Percentiles rank a stretch among this genome's conserved stretches.
Evolutionary conservation across 805 yeast genomes (phyloP).

Genomic region (Wickerhamomyces chaumierensis): DNA sequence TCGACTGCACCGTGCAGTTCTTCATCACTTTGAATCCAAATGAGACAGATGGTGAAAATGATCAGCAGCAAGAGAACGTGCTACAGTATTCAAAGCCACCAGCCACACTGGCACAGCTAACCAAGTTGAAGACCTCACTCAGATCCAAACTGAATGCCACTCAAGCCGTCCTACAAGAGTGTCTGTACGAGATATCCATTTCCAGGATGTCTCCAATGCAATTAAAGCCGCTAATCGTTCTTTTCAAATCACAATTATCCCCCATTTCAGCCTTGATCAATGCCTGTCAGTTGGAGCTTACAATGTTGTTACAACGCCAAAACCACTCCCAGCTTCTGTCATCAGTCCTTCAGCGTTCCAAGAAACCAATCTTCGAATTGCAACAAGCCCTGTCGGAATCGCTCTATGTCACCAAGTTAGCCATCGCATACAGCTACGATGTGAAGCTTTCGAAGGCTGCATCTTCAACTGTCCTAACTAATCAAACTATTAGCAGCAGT

Average conservation of each 20-base stretch:
- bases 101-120: constrained; percentile 21
- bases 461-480: constrained; percentile 5
- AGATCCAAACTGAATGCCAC: constrained; percentile 24
- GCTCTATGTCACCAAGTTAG: constrained; percentile 21
- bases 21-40: constrained; percentile 18
- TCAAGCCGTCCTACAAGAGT: constrained; percentile 31
- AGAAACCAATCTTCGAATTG: constrained; percentile 23
- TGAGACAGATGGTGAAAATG: constrained; percentile 4
- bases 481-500: not conserved
- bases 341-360: constrained; percentile 20
- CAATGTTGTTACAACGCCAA: constrained; percentile 18
- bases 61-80: constrained; percentile 7
- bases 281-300: constrained; percentile 35
- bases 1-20: constrained; percentile 27
- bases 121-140: constrained; percentile 23
- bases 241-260: constrained; percentile 22
- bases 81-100: constrained; percentile 13
- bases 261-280: constrained; percentile 32
- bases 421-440: constrained; percentile 29
- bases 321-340: constrained; percentile 20
- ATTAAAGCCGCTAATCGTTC: constrained; percentile 23
- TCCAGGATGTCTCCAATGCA: constrained; percentile 34
- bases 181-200: constrained; percentile 37
- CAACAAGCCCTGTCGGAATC: constrained; percentile 23
- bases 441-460: constrained; percentile 14